phyloP scores from a whole-genome alignment of 2,329 filamentous ascomycete species.

The Esteya vermicola region DNA sequence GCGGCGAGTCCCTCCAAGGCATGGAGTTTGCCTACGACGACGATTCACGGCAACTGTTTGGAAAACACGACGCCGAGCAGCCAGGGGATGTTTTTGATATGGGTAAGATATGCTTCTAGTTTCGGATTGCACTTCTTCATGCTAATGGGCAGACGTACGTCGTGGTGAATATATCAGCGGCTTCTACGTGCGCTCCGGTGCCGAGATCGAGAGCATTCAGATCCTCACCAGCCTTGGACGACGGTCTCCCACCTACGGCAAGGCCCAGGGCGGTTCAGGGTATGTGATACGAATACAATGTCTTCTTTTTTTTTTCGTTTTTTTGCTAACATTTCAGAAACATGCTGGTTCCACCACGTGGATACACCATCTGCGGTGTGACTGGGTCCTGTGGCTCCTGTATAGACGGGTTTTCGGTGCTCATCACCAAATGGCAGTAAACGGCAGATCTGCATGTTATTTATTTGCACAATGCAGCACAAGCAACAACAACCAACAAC shows the following conservation, averaged over 20 bases:
- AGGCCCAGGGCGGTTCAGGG: conserved; percentile 64
- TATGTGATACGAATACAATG: conserved; percentile 50
- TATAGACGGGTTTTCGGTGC: conserved; percentile 75
- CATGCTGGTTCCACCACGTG: conserved; percentile 75
- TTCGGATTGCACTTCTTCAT: not conserved
- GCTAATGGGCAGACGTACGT: conserved; percentile 47
- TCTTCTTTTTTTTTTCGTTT: not conserved
- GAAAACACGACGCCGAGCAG: conserved; percentile 57
- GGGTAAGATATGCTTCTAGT: conserved; percentile 32
- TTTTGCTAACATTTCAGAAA: conserved; percentile 37
- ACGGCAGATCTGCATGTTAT: no score
- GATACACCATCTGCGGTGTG: conserved; percentile 78
- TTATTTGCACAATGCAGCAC: no score
- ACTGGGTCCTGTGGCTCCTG: conserved; percentile 68
- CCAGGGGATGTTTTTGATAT: conserved; percentile 64
- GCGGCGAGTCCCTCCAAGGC: conserved; percentile 65
- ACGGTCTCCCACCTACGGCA: conserved; percentile 74
- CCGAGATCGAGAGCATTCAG: conserved; percentile 79
- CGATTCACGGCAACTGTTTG: conserved; percentile 69
- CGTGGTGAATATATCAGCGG: conserved; percentile 78
- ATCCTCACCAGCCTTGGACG: conserved; percentile 81
- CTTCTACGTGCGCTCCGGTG: conserved; percentile 66
- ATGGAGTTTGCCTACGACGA: conserved; percentile 92
- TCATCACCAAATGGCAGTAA: conserved; percentile 24
- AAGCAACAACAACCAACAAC: no score